Base-by-base conservation (phyloP, 306 rosid species). In the Malus asiatica region DNA sequence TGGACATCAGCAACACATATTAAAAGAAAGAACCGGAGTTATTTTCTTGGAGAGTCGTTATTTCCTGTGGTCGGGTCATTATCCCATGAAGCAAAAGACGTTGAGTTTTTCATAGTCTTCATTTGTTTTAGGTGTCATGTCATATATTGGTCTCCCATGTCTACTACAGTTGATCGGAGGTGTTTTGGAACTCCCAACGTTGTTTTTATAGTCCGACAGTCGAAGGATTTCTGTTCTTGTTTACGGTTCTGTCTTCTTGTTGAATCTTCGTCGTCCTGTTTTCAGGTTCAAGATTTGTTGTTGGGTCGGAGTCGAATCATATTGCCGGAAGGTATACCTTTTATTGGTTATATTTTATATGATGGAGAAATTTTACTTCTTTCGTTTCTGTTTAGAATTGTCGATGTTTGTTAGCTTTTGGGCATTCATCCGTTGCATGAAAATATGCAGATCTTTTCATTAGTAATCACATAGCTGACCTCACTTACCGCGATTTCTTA, bases 141-240 rank as follows among this genome's bases (percentile, higher is more conserved):
- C 78, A 64, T 80, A 62, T 64, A 75, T 63, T 30, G 42, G 85
- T 84, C 52, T 74, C 6, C 11, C 15, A 66, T 72, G 73, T 25
- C 72, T 60, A 22, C 66, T 58, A 27, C 65, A 11, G 62, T 57
- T 76, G 38, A 74, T 15, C 68, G 72, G 67, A 71, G 73, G 70
- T 81, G 67, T 80, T 86, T 87, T 83, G 82, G 86, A 84, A 81
- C 80, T 82, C 79, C 78, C 73, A 78, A 82, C 84, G 79, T 75
- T 68, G 13, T 59, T 55, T 62, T 74, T 19, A 44, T 46, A 70
- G 76, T 84, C 46, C 40, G 66, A 70, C 48, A 79, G 76, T 84
- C 64, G 63, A 70, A 61, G 77, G 81, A 76, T 75, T 73, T 80
- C 72, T 76, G 35, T 74, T 74, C 75, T 85, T 55, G 64, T 52